A percentile compares a stretch with the other conserved stretches of the same genome.
phyloP scores from a whole-genome alignment of 805 yeast species.

The Yamadazyma olivae region DNA sequence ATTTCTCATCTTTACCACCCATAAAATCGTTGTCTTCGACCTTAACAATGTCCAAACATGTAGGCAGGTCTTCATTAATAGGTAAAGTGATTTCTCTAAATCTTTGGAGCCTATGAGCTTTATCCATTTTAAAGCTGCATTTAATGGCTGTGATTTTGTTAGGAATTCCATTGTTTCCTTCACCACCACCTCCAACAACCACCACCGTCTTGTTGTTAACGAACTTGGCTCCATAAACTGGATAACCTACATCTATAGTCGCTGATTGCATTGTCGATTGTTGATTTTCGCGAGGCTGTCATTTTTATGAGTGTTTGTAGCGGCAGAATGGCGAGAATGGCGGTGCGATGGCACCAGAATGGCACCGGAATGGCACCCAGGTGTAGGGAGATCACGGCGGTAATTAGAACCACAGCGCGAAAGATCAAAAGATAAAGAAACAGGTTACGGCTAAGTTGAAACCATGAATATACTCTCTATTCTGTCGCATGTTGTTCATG shows the following conservation, averaged over 20 bases:
- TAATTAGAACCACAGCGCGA: too few relatives aligned
- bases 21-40: constrained; percentile 1
- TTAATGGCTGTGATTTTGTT: constrained; percentile 72
- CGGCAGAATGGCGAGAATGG: too few relatives aligned
- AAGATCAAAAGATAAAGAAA: too few relatives aligned
- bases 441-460: too few relatives aligned
- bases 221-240: constrained; percentile 78
- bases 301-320: too few relatives aligned
- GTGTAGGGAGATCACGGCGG: too few relatives aligned
- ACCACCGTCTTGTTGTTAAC: constrained; percentile 56
- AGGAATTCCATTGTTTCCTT: constrained; percentile 84
- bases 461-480: constrained; percentile 56
- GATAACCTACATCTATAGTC: constrained; percentile 56
- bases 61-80: constrained; percentile 81
- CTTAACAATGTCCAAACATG: constrained; percentile 58
- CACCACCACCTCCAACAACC: constrained; percentile 95
- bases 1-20: constrained; percentile 24
- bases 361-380: too few relatives aligned
- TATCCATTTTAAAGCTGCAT: constrained; percentile 51
- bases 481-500: constrained; percentile 72
- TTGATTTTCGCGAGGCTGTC: not conserved
- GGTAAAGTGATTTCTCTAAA: constrained; percentile 61
- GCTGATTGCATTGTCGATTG: constrained; percentile 35
- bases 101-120: constrained; percentile 45
- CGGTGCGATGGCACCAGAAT: too few relatives aligned